Evolutionary conservation across 805 yeast genomes (phyloP).

Genomic region (Yamadazyma insecticola): DNA sequence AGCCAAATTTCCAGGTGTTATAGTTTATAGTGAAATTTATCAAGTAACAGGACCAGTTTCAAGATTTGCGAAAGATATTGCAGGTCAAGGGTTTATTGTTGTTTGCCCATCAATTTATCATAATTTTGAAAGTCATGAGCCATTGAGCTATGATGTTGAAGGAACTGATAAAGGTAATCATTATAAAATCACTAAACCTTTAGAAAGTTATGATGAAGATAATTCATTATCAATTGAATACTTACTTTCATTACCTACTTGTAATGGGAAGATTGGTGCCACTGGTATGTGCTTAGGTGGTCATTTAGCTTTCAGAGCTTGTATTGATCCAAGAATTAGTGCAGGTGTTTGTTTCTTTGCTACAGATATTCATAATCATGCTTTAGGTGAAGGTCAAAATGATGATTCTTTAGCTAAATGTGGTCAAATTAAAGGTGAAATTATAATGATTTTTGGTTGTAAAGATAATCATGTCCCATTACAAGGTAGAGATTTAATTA

Average conservation of each 20-base stretch:
- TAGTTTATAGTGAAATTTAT: conserved; percentile 75
- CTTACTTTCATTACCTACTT: conserved; percentile 51
- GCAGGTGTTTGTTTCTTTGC: conserved; percentile 77
- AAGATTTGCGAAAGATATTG: conserved; percentile 72
- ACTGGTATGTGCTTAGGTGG: conserved; percentile 90
- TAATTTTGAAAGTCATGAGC: conserved; percentile 59
- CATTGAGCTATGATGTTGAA: conserved; percentile 63
- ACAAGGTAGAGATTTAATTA: conserved; percentile 68
- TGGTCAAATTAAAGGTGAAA: conserved; percentile 53
- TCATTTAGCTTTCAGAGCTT: conserved; percentile 69
- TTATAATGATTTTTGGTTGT: conserved; percentile 70
- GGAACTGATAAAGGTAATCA: conserved; percentile 75
- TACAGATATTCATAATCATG: conserved; percentile 69
- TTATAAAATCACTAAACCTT: conserved; percentile 62
- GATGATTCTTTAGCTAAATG: conserved; percentile 64
- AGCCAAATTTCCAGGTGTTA: conserved; percentile 77
- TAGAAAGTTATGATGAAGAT: conserved; percentile 75
- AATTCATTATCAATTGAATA: conserved; percentile 60
- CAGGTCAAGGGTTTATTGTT: conserved; percentile 73
- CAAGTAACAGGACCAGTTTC: conserved; percentile 81
- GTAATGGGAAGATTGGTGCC: conserved; percentile 71
- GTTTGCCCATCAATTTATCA: conserved; percentile 81
- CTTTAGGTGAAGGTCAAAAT: conserved; percentile 57
- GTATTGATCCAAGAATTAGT: conserved; percentile 56
- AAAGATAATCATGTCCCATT: conserved; percentile 78